A percentile compares a stretch with the other conserved stretches of the same genome.
These are phyloP conservation scores for Musa itinerans DNA, from an alignment of 176 grass and related monocot species.

Conservation along the genomic window DNA sequence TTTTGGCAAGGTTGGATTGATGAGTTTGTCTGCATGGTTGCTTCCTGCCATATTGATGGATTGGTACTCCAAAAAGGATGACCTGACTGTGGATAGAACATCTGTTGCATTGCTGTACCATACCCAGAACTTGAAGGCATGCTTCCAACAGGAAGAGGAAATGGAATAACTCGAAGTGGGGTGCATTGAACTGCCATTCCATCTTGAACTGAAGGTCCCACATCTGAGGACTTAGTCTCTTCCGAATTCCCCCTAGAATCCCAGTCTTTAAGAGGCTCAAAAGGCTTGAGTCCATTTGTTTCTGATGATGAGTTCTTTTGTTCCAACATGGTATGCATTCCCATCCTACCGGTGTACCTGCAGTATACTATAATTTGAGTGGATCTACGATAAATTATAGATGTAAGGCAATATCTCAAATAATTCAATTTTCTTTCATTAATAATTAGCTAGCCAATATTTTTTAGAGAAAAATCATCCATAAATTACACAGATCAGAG, in stretches of 20 bases:
- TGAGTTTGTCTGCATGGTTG: constrained; percentile 12
- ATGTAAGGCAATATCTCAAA: background rate
- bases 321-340: constrained; percentile 7
- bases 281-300: background rate
- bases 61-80: constrained; percentile 37
- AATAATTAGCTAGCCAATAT: no score
- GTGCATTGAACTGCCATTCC: constrained; percentile 23
- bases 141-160: constrained; percentile 51
- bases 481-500: no score
- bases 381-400: background rate
- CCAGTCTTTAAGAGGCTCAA: constrained; percentile 3
- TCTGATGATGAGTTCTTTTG: background rate
- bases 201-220: constrained; percentile 31
- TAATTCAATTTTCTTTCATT: background rate
- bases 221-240: constrained; percentile 24
- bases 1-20: constrained; percentile 23
- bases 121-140: constrained; percentile 46
- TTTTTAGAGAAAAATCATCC: no score
- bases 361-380: constrained; percentile 13
- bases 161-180: constrained; percentile 62
- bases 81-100: constrained; percentile 37
- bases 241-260: constrained; percentile 25
- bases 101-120: constrained; percentile 23
- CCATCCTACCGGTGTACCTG: constrained; percentile 66
- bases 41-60: constrained; percentile 29